Conservation (phyloP, 2,329 filamentous ascomycete genomes). For the Clonostachys rosea region DNA sequence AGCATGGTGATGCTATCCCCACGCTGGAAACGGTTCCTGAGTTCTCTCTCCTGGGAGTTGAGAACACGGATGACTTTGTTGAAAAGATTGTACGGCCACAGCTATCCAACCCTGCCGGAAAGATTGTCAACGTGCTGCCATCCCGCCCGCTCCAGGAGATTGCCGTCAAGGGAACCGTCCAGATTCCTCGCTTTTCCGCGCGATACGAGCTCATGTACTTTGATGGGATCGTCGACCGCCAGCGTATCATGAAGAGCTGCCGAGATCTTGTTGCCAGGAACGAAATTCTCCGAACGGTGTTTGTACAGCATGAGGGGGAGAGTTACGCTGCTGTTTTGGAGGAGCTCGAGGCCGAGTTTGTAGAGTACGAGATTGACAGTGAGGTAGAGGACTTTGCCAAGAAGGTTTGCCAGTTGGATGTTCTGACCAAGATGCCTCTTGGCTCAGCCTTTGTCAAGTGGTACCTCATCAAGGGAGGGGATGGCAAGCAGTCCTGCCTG, state of each 20-base stretch:
- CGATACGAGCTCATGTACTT: constrained; percentile 64
- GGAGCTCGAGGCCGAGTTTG: constrained; percentile 43
- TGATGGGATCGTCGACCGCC: constrained; percentile 40
- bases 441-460: constrained; percentile 59
- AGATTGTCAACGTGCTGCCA: constrained; percentile 51
- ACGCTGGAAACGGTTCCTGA: constrained; percentile 26
- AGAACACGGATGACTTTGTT: constrained; percentile 36
- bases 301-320: constrained; percentile 44
- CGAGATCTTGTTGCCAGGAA: constrained; percentile 53
- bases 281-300: constrained; percentile 63
- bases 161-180: constrained; percentile 52
- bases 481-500: constrained; percentile 32
- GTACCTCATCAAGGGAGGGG: constrained; percentile 38
- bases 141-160: constrained; percentile 54
- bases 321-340: constrained; percentile 56
- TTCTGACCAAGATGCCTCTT: constrained; percentile 47
- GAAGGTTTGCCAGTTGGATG: constrained; percentile 50
- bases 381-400: constrained; percentile 44
- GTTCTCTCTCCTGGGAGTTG: constrained; percentile 41
- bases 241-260: constrained; percentile 43
- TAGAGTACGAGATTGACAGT: constrained; percentile 44
- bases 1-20: constrained; percentile 10
- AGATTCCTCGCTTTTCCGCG: constrained; percentile 54
- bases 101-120: constrained; percentile 44
- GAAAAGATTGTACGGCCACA: constrained; percentile 42